Evolutionary conservation across 2,329 filamentous ascomycete genomes (phyloP).

Genomic region (Talaromyces sp.): DNA sequence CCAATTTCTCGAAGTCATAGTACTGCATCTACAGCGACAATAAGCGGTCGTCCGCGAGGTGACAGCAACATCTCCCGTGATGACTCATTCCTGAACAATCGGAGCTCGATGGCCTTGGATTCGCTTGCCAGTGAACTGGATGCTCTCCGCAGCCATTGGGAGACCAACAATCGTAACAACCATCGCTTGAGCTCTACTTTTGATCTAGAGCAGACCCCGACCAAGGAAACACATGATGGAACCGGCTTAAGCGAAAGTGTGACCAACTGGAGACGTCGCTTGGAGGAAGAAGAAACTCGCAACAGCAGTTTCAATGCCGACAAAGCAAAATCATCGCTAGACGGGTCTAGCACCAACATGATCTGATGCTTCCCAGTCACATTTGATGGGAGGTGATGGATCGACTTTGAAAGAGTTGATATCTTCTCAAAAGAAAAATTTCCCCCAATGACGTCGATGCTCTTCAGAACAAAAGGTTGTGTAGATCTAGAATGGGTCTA

Average conservation of each 20-base stretch:
- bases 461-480: background rate
- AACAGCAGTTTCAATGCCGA: conserved; percentile 20
- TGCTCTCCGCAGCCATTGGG: conserved; percentile 85
- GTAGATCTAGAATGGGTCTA: background rate
- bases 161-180: conserved; percentile 81
- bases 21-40: conserved; percentile 48
- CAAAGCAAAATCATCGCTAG: conserved; percentile 19
- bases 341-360: conserved; percentile 24
- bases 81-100: conserved; percentile 44
- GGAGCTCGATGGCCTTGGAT: conserved; percentile 71
- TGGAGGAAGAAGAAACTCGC: conserved; percentile 55
- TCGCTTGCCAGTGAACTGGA: conserved; percentile 90
- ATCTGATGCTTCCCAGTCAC: conserved; percentile 22
- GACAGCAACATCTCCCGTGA: conserved; percentile 41
- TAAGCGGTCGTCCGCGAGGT: conserved; percentile 32
- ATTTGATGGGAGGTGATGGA: background rate
- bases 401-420: background rate
- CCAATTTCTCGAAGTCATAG: conserved; percentile 49
- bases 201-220: conserved; percentile 66
- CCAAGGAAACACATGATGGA: conserved; percentile 37
- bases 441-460: background rate
- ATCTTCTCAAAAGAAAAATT: too few relatives aligned
- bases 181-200: conserved; percentile 87
- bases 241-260: conserved; percentile 61
- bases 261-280: conserved; percentile 72